These are phyloP conservation scores for Saccharum hybrid DNA, from an alignment of 202 grass and related monocot species.

Conservation along the genomic window DNA sequence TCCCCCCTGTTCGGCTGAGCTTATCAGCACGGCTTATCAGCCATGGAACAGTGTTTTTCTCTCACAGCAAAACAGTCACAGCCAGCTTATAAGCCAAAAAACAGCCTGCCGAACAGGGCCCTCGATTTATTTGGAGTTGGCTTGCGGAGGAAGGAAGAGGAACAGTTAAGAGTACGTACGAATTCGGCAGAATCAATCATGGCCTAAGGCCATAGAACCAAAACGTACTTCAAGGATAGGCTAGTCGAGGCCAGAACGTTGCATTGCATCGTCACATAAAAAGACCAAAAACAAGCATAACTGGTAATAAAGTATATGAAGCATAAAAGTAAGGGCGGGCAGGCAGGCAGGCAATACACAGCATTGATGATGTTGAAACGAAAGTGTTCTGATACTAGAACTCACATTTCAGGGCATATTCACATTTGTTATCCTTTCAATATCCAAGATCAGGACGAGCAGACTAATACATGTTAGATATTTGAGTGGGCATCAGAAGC, in stretches of 20 bases:
- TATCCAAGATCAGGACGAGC: slow-evolving; percentile 24
- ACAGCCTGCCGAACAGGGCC: no score
- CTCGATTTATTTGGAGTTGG: no score
- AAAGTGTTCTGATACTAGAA: slow-evolving; percentile 1
- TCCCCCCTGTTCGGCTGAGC: no score
- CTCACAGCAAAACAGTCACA: no score
- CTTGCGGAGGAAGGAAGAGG: no score
- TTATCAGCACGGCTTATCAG: no score
- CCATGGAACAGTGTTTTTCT: no score
- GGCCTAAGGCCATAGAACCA: no score
- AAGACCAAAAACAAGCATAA: slow-evolving; percentile 1
- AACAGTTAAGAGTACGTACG: no score
- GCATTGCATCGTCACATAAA: background rate
- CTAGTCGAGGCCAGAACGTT: background rate
- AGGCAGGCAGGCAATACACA: background rate
- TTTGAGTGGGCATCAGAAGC: slow-evolving; percentile 22
- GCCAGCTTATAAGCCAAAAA: no score
- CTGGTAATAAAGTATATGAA: background rate
- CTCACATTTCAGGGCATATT: slow-evolving; percentile 30
- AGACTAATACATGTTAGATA: slow-evolving; percentile 45
- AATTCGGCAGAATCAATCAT: no score
- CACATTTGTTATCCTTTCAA: slow-evolving; percentile 42
- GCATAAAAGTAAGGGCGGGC: background rate
- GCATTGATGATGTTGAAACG: background rate
- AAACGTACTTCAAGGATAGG: no score